A percentile compares a stretch with the other conserved stretches of the same genome.
Conservation (phyloP, 345 rosid genomes). For the Nasturtium officinale region DNA sequence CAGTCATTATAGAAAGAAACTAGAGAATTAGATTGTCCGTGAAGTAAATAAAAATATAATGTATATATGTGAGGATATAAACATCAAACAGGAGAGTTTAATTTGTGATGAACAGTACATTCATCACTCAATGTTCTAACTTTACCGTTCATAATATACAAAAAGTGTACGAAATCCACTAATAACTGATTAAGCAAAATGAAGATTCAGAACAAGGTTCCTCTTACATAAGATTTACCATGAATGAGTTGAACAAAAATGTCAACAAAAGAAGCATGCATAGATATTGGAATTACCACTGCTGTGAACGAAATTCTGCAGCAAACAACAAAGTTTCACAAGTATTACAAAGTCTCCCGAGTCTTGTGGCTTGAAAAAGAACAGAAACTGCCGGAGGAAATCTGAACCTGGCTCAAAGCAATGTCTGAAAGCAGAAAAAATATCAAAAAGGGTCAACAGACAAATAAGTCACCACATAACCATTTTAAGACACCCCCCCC, state of each 20-base stretch:
- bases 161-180: not conserved
- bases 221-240: slow-evolving; percentile 27
- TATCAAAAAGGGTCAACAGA: slow-evolving; percentile 3
- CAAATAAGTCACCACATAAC: slow-evolving; percentile 4
- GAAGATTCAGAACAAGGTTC: slow-evolving; percentile 34
- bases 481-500: not conserved
- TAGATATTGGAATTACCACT: slow-evolving; percentile 49
- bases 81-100: not conserved
- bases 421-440: slow-evolving; percentile 55
- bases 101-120: slow-evolving; percentile 27
- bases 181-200: slow-evolving; percentile 29
- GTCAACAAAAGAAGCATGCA: slow-evolving; percentile 31
- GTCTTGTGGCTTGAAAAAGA: slow-evolving; percentile 69
- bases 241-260: slow-evolving; percentile 23
- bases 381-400: slow-evolving; percentile 75
- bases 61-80: slow-evolving; percentile 4
- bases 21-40: not conserved
- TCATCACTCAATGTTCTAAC: slow-evolving; percentile 6
- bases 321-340: slow-evolving; percentile 65
- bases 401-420: slow-evolving; percentile 86
- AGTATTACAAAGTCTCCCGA: slow-evolving; percentile 60
- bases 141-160: slow-evolving; percentile 24
- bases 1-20: slow-evolving; percentile 4
- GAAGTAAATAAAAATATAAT: slow-evolving; percentile 1
- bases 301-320: slow-evolving; percentile 56